A percentile compares a stretch with the other conserved stretches of the same genome.
These are phyloP conservation scores for Globisporangium yorkense DNA, from an alignment of 352 stramenopile genomes.

Conservation along the genomic window DNA sequence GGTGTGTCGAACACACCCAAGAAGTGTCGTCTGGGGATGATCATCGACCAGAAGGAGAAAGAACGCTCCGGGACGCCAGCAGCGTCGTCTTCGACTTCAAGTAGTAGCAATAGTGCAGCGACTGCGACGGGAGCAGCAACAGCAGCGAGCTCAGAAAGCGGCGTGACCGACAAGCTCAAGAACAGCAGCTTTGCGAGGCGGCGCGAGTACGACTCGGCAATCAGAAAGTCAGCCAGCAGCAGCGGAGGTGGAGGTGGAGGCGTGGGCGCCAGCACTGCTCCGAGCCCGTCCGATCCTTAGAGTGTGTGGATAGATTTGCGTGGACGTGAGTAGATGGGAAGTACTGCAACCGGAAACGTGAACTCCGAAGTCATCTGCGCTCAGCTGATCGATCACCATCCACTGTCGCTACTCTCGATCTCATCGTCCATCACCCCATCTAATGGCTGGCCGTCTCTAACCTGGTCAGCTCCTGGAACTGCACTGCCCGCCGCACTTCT, in stretches of 20 bases:
- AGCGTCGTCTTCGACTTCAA: not conserved
- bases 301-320: not conserved
- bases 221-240: slow-evolving; percentile 25
- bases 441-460: not conserved
- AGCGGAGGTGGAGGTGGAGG: not conserved
- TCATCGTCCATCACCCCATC: slow-evolving; percentile 46
- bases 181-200: slow-evolving; percentile 65
- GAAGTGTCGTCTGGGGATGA: slow-evolving; percentile 42
- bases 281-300: slow-evolving; percentile 5
- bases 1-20: slow-evolving; percentile 44
- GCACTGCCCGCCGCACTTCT: not conserved
- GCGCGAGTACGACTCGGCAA: slow-evolving; percentile 64
- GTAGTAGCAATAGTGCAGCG: slow-evolving; percentile 6
- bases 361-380: too few species aligned
- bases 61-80: slow-evolving; percentile 11
- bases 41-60: slow-evolving; percentile 56
- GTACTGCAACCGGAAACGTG: not conserved
- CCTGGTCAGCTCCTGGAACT: slow-evolving; percentile 1
- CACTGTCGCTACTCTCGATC: slow-evolving; percentile 59
- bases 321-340: not conserved
- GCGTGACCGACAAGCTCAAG: slow-evolving; percentile 42
- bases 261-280: not conserved
- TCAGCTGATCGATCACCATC: slow-evolving; percentile 20
- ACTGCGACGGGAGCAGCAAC: not conserved
- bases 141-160: slow-evolving; percentile 2